Percentiles rank a stretch among this genome's conserved stretches.
phyloP scores from a whole-genome alignment of 768 basidiomycete genomes.

The Tricholoma saponaceum region DNA sequence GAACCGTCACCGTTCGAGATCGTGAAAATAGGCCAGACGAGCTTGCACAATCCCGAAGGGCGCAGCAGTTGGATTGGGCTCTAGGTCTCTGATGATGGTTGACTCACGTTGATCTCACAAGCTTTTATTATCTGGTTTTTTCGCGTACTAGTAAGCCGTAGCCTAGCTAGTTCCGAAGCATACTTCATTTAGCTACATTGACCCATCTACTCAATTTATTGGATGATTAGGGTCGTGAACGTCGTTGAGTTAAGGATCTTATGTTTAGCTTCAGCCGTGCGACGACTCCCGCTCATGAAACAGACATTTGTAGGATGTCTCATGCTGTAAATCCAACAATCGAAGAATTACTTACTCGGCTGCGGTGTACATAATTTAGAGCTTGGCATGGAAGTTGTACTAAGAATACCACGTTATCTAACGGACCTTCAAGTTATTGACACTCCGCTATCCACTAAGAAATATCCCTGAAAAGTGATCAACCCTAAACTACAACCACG shows the following conservation, averaged over 20 bases:
- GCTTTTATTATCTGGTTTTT: no score
- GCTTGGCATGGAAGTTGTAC: background rate
- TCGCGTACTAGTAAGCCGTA: no score
- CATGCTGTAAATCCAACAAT: no score
- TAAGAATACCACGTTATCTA: background rate
- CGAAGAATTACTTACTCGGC: no score
- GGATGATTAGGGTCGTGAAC: no score
- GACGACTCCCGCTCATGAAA: no score
- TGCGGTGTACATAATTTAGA: no score
- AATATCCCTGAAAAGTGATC: background rate
- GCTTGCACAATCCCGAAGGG: constrained; percentile 87
- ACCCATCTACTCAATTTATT: no score
- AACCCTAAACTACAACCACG: constrained; percentile 3
- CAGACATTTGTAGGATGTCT: no score
- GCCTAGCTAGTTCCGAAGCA: background rate
- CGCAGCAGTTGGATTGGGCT: constrained; percentile 93
- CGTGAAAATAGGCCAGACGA: constrained; percentile 93
- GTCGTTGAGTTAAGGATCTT: background rate
- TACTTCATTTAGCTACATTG: background rate
- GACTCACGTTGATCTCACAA: background rate
- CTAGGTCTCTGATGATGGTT: constrained; percentile 12
- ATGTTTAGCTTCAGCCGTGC: no score
- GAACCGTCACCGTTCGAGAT: constrained; percentile 32
- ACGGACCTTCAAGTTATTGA: constrained; percentile 4
- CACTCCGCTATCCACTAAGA: constrained; percentile 10